Evolutionary conservation across 2,329 filamentous ascomycete genomes (phyloP).

Genomic region (Trichoderma hamatum): DNA sequence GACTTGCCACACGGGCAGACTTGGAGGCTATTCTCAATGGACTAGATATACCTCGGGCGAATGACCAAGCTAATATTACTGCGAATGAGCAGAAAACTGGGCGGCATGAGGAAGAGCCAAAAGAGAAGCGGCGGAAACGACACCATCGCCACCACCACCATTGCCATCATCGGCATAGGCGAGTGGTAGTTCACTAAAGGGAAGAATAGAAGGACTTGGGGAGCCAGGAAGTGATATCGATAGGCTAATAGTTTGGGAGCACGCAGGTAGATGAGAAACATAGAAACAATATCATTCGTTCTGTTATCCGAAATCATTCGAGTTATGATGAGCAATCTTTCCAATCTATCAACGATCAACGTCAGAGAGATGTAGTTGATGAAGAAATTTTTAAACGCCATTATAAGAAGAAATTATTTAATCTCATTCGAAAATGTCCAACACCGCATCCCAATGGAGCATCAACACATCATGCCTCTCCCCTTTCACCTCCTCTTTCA

Average conservation of each 20-base stretch:
- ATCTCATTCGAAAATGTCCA: not conserved
- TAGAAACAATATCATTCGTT: not conserved
- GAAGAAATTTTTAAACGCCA: not conserved
- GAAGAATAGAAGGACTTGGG: too few species aligned
- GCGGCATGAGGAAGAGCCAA: not conserved
- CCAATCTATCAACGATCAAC: not conserved
- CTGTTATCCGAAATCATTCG: not conserved
- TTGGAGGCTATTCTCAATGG: conserved; percentile 7
- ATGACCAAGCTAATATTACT: not conserved
- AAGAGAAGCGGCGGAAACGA: not conserved
- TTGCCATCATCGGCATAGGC: conserved; percentile 1
- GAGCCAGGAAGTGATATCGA: too few species aligned
- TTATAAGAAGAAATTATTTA: not conserved
- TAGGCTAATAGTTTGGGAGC: not conserved
- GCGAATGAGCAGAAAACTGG: not conserved
- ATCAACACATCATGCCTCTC: not conserved
- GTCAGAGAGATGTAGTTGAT: not conserved
- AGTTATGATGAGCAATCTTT: not conserved
- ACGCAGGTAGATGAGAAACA: not conserved
- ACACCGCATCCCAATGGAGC: not conserved
- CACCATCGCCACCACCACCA: not conserved
- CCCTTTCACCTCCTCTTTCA: not conserved
- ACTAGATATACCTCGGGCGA: not conserved
- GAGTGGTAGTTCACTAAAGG: not conserved
- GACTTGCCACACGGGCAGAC: not conserved